Conservation (phyloP, 805 yeast species). For the Clavispora phyllophila region DNA sequence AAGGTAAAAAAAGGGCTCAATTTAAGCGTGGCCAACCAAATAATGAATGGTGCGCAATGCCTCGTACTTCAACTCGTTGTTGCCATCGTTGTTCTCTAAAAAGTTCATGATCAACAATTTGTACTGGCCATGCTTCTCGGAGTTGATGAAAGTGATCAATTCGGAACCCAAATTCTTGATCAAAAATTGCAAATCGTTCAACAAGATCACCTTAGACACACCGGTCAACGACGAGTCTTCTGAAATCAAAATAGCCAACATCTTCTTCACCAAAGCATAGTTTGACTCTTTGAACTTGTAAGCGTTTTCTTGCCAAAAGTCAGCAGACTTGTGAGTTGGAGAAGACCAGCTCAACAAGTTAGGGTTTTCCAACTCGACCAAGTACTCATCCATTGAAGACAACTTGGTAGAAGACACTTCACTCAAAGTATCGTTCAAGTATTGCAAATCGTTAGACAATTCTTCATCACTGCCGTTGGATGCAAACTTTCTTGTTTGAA, state of each 20-base stretch:
- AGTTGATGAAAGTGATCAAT: constrained; percentile 30
- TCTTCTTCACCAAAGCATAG: constrained; percentile 64
- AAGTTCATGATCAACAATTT: constrained; percentile 82
- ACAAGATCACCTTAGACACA: constrained; percentile 29
- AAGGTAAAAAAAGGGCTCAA: not conserved
- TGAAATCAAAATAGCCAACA: constrained; percentile 47
- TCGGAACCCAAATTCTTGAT: constrained; percentile 37
- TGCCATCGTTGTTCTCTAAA: constrained; percentile 61
- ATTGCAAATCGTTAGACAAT: constrained; percentile 63
- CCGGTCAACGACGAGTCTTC: constrained; percentile 17
- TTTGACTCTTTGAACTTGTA: constrained; percentile 69
- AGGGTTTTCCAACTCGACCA: constrained; percentile 75
- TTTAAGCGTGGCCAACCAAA: constrained; percentile 65
- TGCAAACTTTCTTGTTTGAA: constrained; percentile 86
- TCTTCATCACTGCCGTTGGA: constrained; percentile 69
- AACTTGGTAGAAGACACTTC: constrained; percentile 65
- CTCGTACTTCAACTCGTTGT: constrained; percentile 87
- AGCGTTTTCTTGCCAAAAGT: constrained; percentile 86
- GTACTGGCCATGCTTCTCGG: constrained; percentile 46
- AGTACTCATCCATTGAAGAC: constrained; percentile 90
- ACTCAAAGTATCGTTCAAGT: constrained; percentile 55
- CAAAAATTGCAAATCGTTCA: constrained; percentile 40
- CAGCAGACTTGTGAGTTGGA: constrained; percentile 84
- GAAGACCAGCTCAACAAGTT: constrained; percentile 69
- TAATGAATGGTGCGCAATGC: constrained; percentile 95